These are phyloP conservation scores for Huntiella savannae DNA, from an alignment of 2,329 filamentous ascomycete genomes.

Conservation along the genomic window DNA sequence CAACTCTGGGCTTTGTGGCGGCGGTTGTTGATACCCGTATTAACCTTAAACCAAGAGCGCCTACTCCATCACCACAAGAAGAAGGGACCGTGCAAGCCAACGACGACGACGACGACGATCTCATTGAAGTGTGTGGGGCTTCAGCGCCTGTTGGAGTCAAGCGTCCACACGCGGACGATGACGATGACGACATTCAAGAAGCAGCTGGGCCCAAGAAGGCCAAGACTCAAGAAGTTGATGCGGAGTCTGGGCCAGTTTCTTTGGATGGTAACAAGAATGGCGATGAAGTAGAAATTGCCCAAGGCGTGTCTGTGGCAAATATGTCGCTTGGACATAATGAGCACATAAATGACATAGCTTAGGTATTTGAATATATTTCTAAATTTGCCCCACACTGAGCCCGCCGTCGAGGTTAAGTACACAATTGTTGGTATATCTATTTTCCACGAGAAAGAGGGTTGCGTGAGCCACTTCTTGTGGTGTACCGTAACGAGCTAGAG, in stretches of 20 bases:
- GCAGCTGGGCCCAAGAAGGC: slow-evolving; percentile 28
- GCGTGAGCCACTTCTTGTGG: slow-evolving; percentile 64
- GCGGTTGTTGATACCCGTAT: slow-evolving; percentile 26
- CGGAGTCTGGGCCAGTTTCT: slow-evolving; percentile 20
- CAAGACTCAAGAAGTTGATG: slow-evolving; percentile 14
- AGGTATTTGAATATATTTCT: slow-evolving; percentile 15
- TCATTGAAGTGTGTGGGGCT: not conserved
- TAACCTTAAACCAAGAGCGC: slow-evolving; percentile 26
- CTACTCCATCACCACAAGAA: slow-evolving; percentile 11
- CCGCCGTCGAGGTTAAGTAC: slow-evolving; percentile 74
- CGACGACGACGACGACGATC: slow-evolving; percentile 22
- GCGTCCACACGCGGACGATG: slow-evolving; percentile 25
- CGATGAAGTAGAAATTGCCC: slow-evolving; percentile 37
- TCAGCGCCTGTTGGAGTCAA: slow-evolving; percentile 20
- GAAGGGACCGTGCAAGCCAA: slow-evolving; percentile 17
- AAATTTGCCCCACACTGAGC: slow-evolving; percentile 37
- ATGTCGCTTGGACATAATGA: too few relatives aligned
- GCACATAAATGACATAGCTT: slow-evolving; percentile 15
- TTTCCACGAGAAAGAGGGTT: slow-evolving; percentile 56
- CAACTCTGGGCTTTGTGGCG: slow-evolving; percentile 9
- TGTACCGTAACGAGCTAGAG: slow-evolving; percentile 40
- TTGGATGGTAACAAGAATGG: slow-evolving; percentile 18
- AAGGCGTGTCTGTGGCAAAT: slow-evolving; percentile 26
- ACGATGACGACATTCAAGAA: slow-evolving; percentile 13
- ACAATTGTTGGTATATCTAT: slow-evolving; percentile 73